phyloP scores from a whole-genome alignment of 768 basidiomycete genomes.

The Lactarius evosmus region DNA sequence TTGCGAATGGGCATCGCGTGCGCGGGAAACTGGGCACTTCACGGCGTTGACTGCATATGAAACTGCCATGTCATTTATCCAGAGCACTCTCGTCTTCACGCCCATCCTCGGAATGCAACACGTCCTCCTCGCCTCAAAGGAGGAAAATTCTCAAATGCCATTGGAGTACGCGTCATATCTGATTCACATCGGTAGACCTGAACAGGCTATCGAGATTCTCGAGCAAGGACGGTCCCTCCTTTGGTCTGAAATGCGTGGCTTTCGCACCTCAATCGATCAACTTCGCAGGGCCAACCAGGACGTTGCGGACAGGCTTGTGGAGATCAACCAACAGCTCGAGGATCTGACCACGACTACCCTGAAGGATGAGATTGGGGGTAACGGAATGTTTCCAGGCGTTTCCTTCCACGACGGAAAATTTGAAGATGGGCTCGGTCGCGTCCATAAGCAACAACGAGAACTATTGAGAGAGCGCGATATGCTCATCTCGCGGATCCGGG shows the following conservation, averaged over 20 bases:
- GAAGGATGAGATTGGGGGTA: neutral
- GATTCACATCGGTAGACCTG: neutral
- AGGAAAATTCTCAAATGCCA: neutral
- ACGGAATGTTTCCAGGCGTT: neutral
- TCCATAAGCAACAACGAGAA: neutral
- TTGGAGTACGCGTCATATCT: conserved; percentile 5
- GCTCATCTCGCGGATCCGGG: neutral
- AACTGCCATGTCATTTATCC: neutral
- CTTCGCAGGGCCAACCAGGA: neutral
- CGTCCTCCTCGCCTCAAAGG: neutral
- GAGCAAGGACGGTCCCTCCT: conserved; percentile 20
- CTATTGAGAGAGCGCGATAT: neutral
- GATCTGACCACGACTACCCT: neutral
- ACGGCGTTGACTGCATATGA: neutral
- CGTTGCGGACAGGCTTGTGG: neutral
- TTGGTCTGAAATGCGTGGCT: conserved; percentile 16
- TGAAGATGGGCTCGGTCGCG: neutral
- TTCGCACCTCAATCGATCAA: conserved; percentile 17
- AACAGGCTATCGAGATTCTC: conserved; percentile 12
- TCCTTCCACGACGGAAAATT: neutral
- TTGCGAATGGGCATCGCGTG: neutral
- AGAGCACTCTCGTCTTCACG: neutral
- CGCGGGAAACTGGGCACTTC: neutral
- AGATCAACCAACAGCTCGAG: neutral
- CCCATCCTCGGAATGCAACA: conserved; percentile 2